A percentile compares a stretch with the other conserved stretches of the same genome.
Conservation (phyloP, 768 basidiomycete genomes). For the Galerina sulciceps region DNA sequence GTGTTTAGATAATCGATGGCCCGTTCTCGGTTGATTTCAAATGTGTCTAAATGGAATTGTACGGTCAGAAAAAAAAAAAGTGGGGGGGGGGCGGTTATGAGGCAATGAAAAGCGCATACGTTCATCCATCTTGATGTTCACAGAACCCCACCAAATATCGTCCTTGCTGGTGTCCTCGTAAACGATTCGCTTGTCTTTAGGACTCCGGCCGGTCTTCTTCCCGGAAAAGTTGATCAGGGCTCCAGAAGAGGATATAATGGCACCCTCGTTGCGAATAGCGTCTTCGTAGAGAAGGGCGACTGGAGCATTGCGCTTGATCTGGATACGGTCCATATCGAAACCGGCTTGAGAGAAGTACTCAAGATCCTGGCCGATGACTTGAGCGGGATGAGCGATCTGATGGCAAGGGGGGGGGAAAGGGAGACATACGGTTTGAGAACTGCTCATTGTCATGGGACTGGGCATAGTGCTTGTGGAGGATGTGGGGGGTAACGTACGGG, state of each 20-base stretch:
- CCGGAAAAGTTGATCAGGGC: conserved; percentile 99
- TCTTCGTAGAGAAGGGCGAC: conserved; percentile 95
- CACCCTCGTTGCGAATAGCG: conserved; percentile 97
- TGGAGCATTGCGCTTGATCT: conserved; percentile 92
- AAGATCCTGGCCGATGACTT: conserved; percentile 92
- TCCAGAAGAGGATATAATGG: conserved; percentile 94
- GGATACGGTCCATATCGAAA: conserved; percentile 98
- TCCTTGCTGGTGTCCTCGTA: conserved; percentile 96
- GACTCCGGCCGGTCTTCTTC: conserved; percentile 97
- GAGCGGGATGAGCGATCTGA: conserved; percentile 13
- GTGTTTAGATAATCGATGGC: conserved; percentile 99
- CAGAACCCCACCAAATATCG: conserved; percentile 99
- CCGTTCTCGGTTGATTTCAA: conserved; percentile 98
- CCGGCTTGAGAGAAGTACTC: conserved; percentile 99
- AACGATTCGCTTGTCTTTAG: conserved; percentile 99
- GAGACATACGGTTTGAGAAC: conserved; percentile 57
- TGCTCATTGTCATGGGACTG: conserved; percentile 71
- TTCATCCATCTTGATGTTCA: conserved; percentile 99
- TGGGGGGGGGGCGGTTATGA: too few relatives aligned
- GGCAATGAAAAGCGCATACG: conserved; percentile 51
- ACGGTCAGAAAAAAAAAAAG: background rate
- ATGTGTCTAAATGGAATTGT: conserved; percentile 78
- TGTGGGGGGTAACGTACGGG: conserved; percentile 88
- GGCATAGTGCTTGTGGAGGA: conserved; percentile 86
- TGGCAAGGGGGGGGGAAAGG: conserved; percentile 5